phyloP scores from a whole-genome alignment of 2,329 filamentous ascomycete species.

The Aspergillus pseudotamarii region DNA sequence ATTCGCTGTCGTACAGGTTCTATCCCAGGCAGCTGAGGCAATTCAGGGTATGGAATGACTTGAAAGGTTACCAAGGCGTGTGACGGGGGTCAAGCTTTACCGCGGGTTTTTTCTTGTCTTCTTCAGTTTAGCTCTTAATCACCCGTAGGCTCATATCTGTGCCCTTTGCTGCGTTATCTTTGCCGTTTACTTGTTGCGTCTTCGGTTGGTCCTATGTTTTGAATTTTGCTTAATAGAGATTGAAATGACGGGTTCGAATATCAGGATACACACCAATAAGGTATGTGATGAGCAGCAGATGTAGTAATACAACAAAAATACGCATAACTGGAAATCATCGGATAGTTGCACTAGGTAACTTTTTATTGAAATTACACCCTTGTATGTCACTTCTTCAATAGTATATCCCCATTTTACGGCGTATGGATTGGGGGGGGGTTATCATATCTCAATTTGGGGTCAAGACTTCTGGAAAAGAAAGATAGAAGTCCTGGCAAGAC shows the following conservation, averaged over 20 bases:
- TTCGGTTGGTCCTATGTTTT: not conserved
- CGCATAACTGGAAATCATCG: not conserved
- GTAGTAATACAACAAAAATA: not conserved
- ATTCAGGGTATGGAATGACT: not conserved
- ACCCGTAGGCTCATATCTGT: not conserved
- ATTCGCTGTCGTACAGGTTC: not conserved
- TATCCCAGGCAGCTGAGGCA: not conserved
- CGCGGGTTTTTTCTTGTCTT: not conserved
- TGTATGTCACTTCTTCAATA: not conserved
- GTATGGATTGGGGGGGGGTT: not conserved
- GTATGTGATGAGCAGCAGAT: not conserved
- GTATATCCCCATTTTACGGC: no score
- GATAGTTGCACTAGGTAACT: not conserved
- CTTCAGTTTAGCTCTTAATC: not conserved
- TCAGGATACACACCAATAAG: not conserved
- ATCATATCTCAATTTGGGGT: not conserved
- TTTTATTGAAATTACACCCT: not conserved
- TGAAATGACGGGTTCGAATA: not conserved
- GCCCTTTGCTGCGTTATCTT: not conserved
- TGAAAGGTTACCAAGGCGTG: not conserved
- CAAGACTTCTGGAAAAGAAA: not conserved
- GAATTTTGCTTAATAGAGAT: not conserved
- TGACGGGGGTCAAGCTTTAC: not conserved
- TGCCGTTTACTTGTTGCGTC: not conserved
- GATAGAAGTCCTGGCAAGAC: not conserved